Conservation (phyloP, 1,284 basidiomycete species). For the Takashimella koratensis region DNA sequence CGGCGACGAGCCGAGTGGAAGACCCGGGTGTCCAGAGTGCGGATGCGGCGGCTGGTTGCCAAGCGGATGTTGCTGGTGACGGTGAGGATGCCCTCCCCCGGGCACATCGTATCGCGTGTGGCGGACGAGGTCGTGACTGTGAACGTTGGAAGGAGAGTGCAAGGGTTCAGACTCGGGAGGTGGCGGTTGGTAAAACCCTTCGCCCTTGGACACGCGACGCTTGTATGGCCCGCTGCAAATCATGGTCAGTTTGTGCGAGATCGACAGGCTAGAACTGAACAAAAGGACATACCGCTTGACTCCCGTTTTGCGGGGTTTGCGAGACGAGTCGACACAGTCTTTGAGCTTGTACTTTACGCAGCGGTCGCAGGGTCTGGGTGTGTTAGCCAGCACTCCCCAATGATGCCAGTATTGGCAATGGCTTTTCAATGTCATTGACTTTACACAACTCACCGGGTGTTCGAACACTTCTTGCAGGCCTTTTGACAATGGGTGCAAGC, state of each 20-base stretch:
- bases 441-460: constrained; percentile 35
- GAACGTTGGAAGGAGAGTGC: no score
- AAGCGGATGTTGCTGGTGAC: constrained; percentile 4
- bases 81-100: background rate
- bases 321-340: constrained; percentile 39
- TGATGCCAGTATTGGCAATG: no score
- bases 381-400: no score
- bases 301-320: constrained; percentile 40
- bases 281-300: constrained; percentile 33
- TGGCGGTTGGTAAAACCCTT: background rate
- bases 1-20: no score
- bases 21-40: no score
- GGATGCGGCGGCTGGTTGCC: no score
- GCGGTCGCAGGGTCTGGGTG: constrained; percentile 38
- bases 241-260: background rate
- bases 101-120: no score
- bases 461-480: constrained; percentile 46
- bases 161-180: background rate
- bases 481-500: constrained; percentile 46
- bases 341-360: constrained; percentile 37
- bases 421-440: no score
- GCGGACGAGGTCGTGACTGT: no score
- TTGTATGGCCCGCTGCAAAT: constrained; percentile 9
- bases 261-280: background rate
- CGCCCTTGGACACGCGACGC: background rate